These are phyloP conservation scores for Barnettozyma wickerhamii DNA, from an alignment of 805 yeast species.

Conservation along the genomic window DNA sequence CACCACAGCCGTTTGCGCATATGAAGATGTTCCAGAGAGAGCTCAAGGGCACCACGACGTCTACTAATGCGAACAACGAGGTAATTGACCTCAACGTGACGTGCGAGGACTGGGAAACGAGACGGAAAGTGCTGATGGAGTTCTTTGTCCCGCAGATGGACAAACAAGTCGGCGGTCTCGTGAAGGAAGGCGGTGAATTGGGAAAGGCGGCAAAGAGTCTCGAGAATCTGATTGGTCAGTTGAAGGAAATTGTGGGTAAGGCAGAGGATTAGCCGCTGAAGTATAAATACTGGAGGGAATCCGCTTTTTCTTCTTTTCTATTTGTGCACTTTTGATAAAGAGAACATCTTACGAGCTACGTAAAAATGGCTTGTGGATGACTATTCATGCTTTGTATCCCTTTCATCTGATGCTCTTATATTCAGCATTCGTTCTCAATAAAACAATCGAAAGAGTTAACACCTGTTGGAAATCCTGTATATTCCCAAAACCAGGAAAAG, in stretches of 20 bases:
- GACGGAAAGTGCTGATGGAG: slow-evolving; percentile 50
- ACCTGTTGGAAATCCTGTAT: too few relatives aligned
- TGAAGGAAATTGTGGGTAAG: not conserved
- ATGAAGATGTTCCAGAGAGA: slow-evolving; percentile 54
- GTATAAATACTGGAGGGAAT: too few relatives aligned
- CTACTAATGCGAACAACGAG: slow-evolving; percentile 14
- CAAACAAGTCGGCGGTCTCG: slow-evolving; percentile 44
- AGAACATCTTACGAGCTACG: too few relatives aligned
- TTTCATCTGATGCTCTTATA: too few relatives aligned
- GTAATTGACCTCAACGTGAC: slow-evolving; percentile 39
- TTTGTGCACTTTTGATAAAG: too few relatives aligned
- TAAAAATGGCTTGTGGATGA: too few relatives aligned
- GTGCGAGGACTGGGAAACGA: slow-evolving; percentile 57
- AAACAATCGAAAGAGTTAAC: too few relatives aligned
- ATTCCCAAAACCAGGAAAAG: too few relatives aligned
- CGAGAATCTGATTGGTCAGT: slow-evolving; percentile 8
- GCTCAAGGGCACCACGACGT: slow-evolving; percentile 15
- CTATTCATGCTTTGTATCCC: too few relatives aligned
- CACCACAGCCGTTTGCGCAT: slow-evolving; percentile 61
- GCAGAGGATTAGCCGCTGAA: too few relatives aligned
- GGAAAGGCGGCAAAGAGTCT: slow-evolving; percentile 45
- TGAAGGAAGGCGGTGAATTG: slow-evolving; percentile 70
- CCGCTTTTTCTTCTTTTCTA: too few relatives aligned
- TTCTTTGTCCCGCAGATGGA: slow-evolving; percentile 45
- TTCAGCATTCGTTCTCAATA: too few relatives aligned